Evolutionary conservation across 371 early-diverging fungal genomes (phyloP).

Genomic region (Mortierella sp.): DNA sequence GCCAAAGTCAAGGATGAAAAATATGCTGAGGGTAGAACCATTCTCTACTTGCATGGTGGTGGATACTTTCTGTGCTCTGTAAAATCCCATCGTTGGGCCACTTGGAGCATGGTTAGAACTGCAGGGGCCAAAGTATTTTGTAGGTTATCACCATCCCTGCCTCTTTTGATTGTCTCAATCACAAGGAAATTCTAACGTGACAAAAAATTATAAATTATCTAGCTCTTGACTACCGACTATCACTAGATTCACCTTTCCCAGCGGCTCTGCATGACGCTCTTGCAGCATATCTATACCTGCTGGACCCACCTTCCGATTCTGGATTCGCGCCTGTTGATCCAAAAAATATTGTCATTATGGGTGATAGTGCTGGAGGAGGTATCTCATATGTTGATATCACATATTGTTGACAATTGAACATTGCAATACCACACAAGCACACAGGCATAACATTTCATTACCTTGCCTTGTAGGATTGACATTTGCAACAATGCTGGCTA

Average conservation of each 20-base stretch:
- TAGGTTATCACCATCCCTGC: no score
- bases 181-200: no score
- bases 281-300: slow-evolving; percentile 74
- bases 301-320: slow-evolving; percentile 66
- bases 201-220: no score
- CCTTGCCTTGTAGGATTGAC: slow-evolving; percentile 55
- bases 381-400: not conserved
- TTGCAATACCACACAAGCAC: not conserved
- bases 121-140: slow-evolving; percentile 49
- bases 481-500: slow-evolving; percentile 62
- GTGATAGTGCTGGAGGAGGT: slow-evolving; percentile 88
- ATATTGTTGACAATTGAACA: not conserved
- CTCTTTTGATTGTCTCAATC: not conserved
- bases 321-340: slow-evolving; percentile 64
- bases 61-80: slow-evolving; percentile 50
- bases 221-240: slow-evolving; percentile 81
- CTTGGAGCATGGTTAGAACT: slow-evolving; percentile 35
- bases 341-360: slow-evolving; percentile 79
- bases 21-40: slow-evolving; percentile 37
- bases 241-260: slow-evolving; percentile 88
- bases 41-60: slow-evolving; percentile 53
- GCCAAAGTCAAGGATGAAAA: slow-evolving; percentile 36
- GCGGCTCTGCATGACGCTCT: slow-evolving; percentile 83
- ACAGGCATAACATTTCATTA: not conserved
- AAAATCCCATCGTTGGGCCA: slow-evolving; percentile 46